A percentile compares a stretch with the other conserved stretches of the same genome.
These are phyloP conservation scores for Aureobasidium vineae DNA, from an alignment of 2,329 filamentous ascomycete species.

Conservation along the genomic window DNA sequence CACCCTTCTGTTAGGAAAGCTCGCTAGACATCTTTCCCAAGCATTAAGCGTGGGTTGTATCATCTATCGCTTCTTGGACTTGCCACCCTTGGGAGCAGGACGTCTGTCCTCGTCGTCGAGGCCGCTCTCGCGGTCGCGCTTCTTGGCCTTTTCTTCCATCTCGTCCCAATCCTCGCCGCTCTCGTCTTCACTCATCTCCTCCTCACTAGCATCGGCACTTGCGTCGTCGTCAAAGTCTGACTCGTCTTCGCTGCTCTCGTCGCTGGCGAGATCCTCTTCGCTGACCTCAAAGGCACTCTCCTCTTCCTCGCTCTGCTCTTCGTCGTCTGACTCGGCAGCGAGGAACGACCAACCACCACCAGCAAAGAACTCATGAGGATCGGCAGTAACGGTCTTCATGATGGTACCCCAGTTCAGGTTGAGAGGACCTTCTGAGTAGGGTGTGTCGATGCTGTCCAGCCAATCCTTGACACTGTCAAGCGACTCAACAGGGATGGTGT, in stretches of 20 bases:
- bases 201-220: constrained; percentile 76
- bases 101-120: constrained; percentile 53
- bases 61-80: constrained; percentile 58
- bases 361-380: constrained; percentile 91
- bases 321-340: constrained; percentile 80
- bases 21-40: not conserved
- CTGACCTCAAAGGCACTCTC: constrained; percentile 91
- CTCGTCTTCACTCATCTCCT: constrained; percentile 53
- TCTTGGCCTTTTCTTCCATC: constrained; percentile 78
- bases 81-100: constrained; percentile 54
- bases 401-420: constrained; percentile 99
- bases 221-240: constrained; percentile 93
- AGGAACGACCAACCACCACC: constrained; percentile 97
- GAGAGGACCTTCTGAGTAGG: constrained; percentile 88
- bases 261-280: constrained; percentile 74
- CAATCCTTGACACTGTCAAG: constrained; percentile 97
- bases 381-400: constrained; percentile 96
- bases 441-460: constrained; percentile 92
- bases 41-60: not conserved
- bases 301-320: constrained; percentile 72
- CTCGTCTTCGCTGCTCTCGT: constrained; percentile 81
- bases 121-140: constrained; percentile 58
- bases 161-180: constrained; percentile 95
- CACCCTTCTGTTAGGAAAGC: not conserved
- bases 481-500: constrained; percentile 95